A percentile compares a stretch with the other conserved stretches of the same genome.
Conservation (phyloP, 1,139 yeast genomes). For the Candida sanyaensis region DNA sequence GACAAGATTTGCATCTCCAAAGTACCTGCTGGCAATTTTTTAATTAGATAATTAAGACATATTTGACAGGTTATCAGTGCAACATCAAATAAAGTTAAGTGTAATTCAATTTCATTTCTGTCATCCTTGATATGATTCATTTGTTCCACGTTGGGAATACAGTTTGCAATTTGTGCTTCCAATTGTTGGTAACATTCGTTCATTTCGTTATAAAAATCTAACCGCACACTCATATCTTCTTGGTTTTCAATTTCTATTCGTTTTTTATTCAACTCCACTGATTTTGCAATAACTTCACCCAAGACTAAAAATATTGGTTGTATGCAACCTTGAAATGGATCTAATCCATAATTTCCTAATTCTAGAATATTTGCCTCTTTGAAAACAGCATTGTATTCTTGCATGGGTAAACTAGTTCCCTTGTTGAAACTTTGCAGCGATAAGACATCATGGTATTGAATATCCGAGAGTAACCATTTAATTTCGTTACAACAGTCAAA, state of each 20-base stretch:
- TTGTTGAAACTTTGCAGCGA: constrained; percentile 31
- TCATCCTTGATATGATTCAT: constrained; percentile 17
- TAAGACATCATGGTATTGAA: constrained; percentile 48
- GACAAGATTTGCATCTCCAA: constrained; percentile 32
- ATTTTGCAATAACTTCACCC: constrained; percentile 42
- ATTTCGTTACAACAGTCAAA: constrained; percentile 40
- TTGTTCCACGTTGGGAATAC: constrained; percentile 26
- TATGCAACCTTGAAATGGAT: constrained; percentile 52
- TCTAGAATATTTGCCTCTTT: constrained; percentile 18
- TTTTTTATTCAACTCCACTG: constrained; percentile 21
- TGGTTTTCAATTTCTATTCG: constrained; percentile 5
- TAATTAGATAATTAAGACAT: constrained; percentile 27
- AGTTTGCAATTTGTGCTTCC: constrained; percentile 19
- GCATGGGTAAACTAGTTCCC: constrained; percentile 41
- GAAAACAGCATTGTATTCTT: constrained; percentile 28
- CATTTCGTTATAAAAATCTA: constrained; percentile 19
- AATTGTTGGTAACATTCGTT: constrained; percentile 18
- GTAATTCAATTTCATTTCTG: constrained; percentile 17
- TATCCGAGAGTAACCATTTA: constrained; percentile 44
- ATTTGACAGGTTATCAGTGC: constrained; percentile 28
- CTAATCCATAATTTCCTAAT: constrained; percentile 39
- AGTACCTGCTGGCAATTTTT: constrained; percentile 25
- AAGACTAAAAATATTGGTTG: constrained; percentile 42
- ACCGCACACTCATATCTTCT: constrained; percentile 9
- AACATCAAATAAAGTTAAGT: constrained; percentile 29